phyloP scores from a whole-genome alignment of 139 green algal genomes.

The Picochlorum sp. region DNA sequence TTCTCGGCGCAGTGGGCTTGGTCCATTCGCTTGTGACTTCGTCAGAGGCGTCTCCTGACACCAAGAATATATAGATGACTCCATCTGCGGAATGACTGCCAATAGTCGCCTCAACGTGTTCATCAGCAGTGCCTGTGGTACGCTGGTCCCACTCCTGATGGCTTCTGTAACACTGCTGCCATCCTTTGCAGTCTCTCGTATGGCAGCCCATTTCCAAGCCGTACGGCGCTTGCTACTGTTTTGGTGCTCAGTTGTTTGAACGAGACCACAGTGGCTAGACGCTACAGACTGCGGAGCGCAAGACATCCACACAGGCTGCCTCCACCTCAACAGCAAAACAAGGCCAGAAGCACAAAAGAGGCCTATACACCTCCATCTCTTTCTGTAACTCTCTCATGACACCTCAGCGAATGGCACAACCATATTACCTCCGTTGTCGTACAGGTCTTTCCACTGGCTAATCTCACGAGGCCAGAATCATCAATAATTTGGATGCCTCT shows the following conservation, averaged over 20 bases:
- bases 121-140: conserved; percentile 43
- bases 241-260: conserved; percentile 22
- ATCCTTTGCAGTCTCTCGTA: neutral
- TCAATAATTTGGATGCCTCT: conserved; percentile 20
- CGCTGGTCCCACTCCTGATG: conserved; percentile 21
- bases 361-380: conserved; percentile 43
- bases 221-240: neutral
- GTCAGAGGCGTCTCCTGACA: conserved; percentile 12
- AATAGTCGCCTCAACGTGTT: conserved; percentile 47
- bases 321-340: conserved; percentile 34
- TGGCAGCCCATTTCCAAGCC: conserved; percentile 16
- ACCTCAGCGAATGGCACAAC: conserved; percentile 42
- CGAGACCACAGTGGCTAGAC: conserved; percentile 46
- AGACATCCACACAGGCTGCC: conserved; percentile 26
- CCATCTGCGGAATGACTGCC: conserved; percentile 35
- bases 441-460: conserved; percentile 17
- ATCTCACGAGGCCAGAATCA: conserved; percentile 19
- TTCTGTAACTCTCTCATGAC: conserved; percentile 32
- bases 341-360: conserved; percentile 49
- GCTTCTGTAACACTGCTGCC: neutral
- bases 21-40: conserved; percentile 4
- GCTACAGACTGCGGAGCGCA: conserved; percentile 38
- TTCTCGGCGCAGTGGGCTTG: neutral
- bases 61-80: conserved; percentile 35
- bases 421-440: conserved; percentile 11